Evolutionary conservation across 2,329 filamentous ascomycete species (phyloP).

Genomic region (Fusarium solani-melongenae): DNA sequence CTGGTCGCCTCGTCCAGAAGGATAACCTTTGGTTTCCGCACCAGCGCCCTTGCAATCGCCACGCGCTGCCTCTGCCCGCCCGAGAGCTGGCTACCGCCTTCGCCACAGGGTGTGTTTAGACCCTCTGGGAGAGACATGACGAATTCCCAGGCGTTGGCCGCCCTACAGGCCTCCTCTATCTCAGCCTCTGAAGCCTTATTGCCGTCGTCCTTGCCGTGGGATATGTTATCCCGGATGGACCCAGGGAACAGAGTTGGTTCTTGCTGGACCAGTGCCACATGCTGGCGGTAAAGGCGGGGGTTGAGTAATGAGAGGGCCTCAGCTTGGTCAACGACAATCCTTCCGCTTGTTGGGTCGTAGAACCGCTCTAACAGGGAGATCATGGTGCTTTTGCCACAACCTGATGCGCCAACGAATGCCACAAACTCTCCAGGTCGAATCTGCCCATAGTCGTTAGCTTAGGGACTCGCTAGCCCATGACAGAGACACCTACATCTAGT

Average conservation of each 20-base stretch:
- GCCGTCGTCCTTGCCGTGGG: background rate
- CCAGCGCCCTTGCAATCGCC: background rate
- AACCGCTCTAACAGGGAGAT: conserved; percentile 60
- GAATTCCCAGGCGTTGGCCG: background rate
- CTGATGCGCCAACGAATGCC: conserved; percentile 59
- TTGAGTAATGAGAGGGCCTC: conserved; percentile 50
- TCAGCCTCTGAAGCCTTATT: background rate
- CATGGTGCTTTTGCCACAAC: conserved; percentile 69
- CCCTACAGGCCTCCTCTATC: background rate
- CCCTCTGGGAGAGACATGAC: background rate
- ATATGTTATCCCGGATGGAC: conserved; percentile 82
- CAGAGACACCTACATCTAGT: conserved; percentile 11
- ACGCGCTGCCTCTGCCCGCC: conserved; percentile 7
- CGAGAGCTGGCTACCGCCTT: background rate
- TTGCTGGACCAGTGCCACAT: conserved; percentile 66
- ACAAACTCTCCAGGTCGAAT: conserved; percentile 59
- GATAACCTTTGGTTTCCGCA: conserved; percentile 6
- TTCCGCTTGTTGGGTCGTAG: conserved; percentile 55
- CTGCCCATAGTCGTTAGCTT: background rate
- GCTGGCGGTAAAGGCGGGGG: conserved; percentile 58
- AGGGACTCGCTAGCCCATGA: background rate
- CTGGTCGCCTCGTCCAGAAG: conserved; percentile 9
- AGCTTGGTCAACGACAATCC: conserved; percentile 43
- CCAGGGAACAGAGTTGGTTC: conserved; percentile 77
- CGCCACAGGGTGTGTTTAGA: background rate